Base-by-base conservation (phyloP, 495 filamentous ascomycete species). In the Podospora tetraspora region DNA sequence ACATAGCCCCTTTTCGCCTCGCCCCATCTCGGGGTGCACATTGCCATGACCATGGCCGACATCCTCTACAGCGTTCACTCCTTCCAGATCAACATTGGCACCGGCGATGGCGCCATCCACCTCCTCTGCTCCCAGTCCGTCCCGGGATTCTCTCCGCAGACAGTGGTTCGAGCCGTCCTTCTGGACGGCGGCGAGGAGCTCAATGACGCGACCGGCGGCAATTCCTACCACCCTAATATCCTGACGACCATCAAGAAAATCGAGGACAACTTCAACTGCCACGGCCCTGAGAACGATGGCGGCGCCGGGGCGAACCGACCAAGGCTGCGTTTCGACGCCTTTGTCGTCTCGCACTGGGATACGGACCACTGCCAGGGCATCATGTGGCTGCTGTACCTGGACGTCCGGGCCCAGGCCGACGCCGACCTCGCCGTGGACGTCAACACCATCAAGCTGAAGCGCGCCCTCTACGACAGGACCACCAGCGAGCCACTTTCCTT, bases 281-380 rank as follows among this genome's bases (percentile, higher is more conserved):
- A 62, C 16, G 29, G 29, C 6, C 29, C 27, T 3, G 27, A 29
- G 11, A 16, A 21, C 25, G 29, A 34, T 21, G 29, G 29, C 10
- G 56, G 56, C 61, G 13, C 6, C 13, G 34, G 21, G 13, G 30
- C 25, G 30, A 21, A 21, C 16, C 27, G n/a, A 3, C 19, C 11
- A 1, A 13, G 24, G 16, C 61, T 62, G 13, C 10, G 24, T 3
- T 62, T 62, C 29, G 61, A 62, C 61, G 61, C 29, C 7, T 62
- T 62, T 37, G 61, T 62, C 27, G 61, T 62, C 27, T 19, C 27
- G 13, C 61, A 62, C 61, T 62, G 61, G 61, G 61, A 62, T 19
- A 22, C 6, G 1, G 61, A 62, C 61, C 61, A 62, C 61, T 34
- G 29, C 11, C 27, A 62, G 29, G 61, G 27, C 61, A 8, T 62